phyloP scores from a whole-genome alignment of 2,329 filamentous ascomycete species.

The Tolypocladium tundrense region DNA sequence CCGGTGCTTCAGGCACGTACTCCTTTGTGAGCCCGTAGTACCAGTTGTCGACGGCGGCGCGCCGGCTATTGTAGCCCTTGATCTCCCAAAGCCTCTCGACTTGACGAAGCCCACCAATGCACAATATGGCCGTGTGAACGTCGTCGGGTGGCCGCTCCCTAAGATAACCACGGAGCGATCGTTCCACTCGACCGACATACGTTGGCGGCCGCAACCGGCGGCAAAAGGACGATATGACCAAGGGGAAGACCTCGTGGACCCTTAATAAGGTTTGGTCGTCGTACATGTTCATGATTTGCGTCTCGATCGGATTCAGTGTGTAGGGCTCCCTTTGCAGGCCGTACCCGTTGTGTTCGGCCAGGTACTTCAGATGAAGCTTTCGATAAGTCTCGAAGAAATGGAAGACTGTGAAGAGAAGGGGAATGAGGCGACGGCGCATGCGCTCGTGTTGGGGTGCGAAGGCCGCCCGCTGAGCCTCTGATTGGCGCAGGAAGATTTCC shows the following conservation, averaged over 20 bases:
- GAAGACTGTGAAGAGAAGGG: slow-evolving; percentile 54
- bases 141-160: slow-evolving; percentile 53
- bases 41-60: slow-evolving; percentile 50
- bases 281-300: slow-evolving; percentile 53
- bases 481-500: slow-evolving; percentile 51
- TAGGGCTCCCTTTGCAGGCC: slow-evolving; percentile 43
- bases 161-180: slow-evolving; percentile 52
- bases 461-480: slow-evolving; percentile 41
- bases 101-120: slow-evolving; percentile 50
- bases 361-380: slow-evolving; percentile 45
- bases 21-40: slow-evolving; percentile 41
- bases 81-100: slow-evolving; percentile 57
- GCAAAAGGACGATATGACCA: slow-evolving; percentile 55
- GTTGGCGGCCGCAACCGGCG: slow-evolving; percentile 52
- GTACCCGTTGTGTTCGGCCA: slow-evolving; percentile 39
- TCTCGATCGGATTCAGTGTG: slow-evolving; percentile 53
- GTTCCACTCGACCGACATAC: slow-evolving; percentile 52
- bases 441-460: slow-evolving; percentile 52
- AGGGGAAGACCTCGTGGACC: slow-evolving; percentile 54
- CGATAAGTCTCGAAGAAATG: slow-evolving; percentile 60
- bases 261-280: slow-evolving; percentile 51
- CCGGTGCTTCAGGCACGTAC: slow-evolving; percentile 22
- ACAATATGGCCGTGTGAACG: slow-evolving; percentile 49
- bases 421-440: slow-evolving; percentile 55
- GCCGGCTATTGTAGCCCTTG: slow-evolving; percentile 52